Evolutionary conservation across 352 stramenopile genomes (phyloP).

Genomic region (Globisporangium echinulatum): DNA sequence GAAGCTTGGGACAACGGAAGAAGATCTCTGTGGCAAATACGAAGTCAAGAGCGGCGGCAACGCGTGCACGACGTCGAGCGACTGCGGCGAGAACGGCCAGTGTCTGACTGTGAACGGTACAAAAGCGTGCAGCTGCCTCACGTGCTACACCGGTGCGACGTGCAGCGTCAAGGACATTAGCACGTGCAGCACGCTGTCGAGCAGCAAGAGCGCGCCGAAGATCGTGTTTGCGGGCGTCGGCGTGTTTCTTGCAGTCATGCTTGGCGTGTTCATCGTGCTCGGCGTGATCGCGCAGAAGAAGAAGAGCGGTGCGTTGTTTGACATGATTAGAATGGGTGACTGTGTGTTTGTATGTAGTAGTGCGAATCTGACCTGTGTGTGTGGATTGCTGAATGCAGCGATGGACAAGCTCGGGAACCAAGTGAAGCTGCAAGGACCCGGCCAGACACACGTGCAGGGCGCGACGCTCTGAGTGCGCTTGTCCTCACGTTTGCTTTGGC

Average conservation of each 20-base stretch:
- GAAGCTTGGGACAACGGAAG: slow-evolving; percentile 57
- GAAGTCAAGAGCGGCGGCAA: slow-evolving; percentile 54
- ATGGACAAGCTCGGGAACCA: slow-evolving; percentile 62
- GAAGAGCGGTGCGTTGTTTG: slow-evolving; percentile 43
- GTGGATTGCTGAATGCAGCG: slow-evolving; percentile 19
- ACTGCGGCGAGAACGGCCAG: slow-evolving; percentile 73
- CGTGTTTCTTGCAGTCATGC: slow-evolving; percentile 65
- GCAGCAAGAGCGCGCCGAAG: slow-evolving; percentile 50
- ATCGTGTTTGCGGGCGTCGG: slow-evolving; percentile 71
- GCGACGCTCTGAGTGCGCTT: slow-evolving; percentile 22
- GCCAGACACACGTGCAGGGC: slow-evolving; percentile 26
- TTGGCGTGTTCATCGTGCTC: slow-evolving; percentile 68
- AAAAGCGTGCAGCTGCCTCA: slow-evolving; percentile 63
- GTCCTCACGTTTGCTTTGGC: no score
- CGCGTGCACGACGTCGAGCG: slow-evolving; percentile 51
- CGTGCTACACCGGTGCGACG: slow-evolving; percentile 69
- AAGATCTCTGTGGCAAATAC: slow-evolving; percentile 70
- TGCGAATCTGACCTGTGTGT: no score
- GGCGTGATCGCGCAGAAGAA: slow-evolving; percentile 64
- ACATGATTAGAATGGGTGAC: neutral
- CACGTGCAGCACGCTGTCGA: slow-evolving; percentile 56
- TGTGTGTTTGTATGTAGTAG: neutral
- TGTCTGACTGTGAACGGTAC: slow-evolving; percentile 56
- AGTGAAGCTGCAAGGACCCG: slow-evolving; percentile 38
- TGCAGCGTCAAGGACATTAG: slow-evolving; percentile 75